These are phyloP conservation scores for Typha latifolia DNA, from an alignment of 176 grass and related monocot species.

Conservation along the genomic window DNA sequence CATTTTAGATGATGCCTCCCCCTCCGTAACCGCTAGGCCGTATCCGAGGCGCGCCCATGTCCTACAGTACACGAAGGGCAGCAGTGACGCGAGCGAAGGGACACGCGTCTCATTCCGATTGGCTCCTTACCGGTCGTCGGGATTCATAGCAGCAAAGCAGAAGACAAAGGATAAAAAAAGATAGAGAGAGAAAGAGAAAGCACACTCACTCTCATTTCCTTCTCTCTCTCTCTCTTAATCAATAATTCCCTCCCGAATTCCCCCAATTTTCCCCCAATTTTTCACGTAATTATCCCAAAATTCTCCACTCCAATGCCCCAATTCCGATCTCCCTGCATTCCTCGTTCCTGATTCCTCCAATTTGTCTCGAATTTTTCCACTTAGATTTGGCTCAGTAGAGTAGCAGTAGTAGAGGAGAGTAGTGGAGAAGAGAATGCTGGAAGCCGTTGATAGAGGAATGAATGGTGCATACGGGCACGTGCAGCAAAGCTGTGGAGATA, in stretches of 20 bases:
- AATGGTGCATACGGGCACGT: constrained; percentile 1
- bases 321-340: background rate
- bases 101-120: constrained; percentile 17
- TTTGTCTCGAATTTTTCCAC: background rate
- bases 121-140: constrained; percentile 5
- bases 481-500: background rate
- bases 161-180: background rate
- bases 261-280: background rate
- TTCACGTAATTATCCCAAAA: background rate
- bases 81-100: background rate
- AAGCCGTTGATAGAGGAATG: constrained; percentile 1
- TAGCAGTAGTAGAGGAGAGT: background rate
- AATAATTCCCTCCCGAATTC: constrained; percentile 3
- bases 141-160: constrained; percentile 4
- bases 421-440: constrained; percentile 1
- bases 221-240: background rate
- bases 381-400: constrained; percentile 9
- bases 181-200: constrained; percentile 14
- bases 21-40: background rate
- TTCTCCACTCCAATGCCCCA: constrained; percentile 11
- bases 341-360: background rate
- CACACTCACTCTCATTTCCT: background rate
- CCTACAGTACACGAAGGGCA: no score
- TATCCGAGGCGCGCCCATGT: background rate
- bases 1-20: background rate